Evolutionary conservation across 192 early-diverging fungal genomes (phyloP).

Genomic region (Mortierella alpina): DNA sequence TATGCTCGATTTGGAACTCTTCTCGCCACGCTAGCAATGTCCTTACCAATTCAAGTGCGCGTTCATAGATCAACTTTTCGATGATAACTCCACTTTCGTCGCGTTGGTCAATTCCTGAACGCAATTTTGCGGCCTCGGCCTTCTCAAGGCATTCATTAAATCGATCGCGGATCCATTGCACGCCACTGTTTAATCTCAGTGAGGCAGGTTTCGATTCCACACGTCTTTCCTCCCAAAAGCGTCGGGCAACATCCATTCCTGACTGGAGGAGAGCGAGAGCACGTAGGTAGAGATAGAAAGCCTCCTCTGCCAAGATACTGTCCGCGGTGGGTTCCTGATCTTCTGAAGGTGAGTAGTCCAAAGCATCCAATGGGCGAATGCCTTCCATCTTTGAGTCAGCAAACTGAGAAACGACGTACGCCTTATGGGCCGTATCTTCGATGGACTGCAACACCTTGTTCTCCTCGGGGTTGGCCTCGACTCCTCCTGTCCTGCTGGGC

Average conservation of each 20-base stretch:
- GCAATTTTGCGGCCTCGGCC: constrained; percentile 73
- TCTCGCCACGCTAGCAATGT: neutral
- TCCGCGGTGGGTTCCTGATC: constrained; percentile 45
- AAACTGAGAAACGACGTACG: constrained; percentile 74
- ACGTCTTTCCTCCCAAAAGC: constrained; percentile 64
- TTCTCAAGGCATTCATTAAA: constrained; percentile 93
- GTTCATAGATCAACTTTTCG: constrained; percentile 80
- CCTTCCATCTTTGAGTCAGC: constrained; percentile 69
- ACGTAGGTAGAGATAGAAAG: constrained; percentile 76
- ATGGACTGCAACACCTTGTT: constrained; percentile 69
- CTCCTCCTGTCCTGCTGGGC: constrained; percentile 4
- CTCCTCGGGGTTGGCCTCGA: constrained; percentile 39
- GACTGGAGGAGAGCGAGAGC: constrained; percentile 72
- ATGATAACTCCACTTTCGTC: constrained; percentile 64
- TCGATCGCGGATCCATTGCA: constrained; percentile 90
- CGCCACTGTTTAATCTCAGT: constrained; percentile 58
- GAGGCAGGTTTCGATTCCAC: constrained; percentile 56
- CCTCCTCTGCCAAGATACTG: constrained; percentile 70
- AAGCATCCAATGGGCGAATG: constrained; percentile 54
- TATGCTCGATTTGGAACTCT: too few relatives aligned
- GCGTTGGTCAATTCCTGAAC: constrained; percentile 64
- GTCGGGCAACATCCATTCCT: constrained; percentile 64
- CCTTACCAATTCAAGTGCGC: constrained; percentile 75
- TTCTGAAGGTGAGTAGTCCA: constrained; percentile 38
- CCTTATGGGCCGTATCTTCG: constrained; percentile 78